Conservation (phyloP, 2,329 filamentous ascomycete species). For the Pseudogymnoascus pannorum region DNA sequence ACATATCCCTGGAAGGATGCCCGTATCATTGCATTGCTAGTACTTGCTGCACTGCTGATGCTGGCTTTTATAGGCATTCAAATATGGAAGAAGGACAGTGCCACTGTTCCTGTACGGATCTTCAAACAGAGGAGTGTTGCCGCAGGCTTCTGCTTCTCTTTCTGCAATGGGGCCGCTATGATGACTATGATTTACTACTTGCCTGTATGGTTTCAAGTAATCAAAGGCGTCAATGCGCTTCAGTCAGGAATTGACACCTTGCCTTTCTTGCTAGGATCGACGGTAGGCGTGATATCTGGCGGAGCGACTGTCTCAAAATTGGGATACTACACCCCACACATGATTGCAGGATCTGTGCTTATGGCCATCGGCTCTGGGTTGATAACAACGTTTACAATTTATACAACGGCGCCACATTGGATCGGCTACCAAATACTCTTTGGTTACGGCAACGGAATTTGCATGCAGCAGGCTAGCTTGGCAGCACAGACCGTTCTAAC, state of each 20-base stretch:
- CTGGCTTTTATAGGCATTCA: constrained; percentile 15
- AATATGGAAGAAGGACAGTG: constrained; percentile 14
- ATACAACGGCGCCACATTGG: constrained; percentile 31
- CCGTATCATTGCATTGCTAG: constrained; percentile 29
- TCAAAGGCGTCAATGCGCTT: constrained; percentile 33
- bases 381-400: constrained; percentile 30
- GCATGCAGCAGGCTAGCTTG: constrained; percentile 20
- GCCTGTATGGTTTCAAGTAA: constrained; percentile 40
- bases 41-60: constrained; percentile 19
- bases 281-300: constrained; percentile 24
- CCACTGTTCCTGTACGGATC: constrained; percentile 32
- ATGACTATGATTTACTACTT: constrained; percentile 31
- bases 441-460: constrained; percentile 9
- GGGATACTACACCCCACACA: constrained; percentile 24
- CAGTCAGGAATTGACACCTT: constrained; percentile 31
- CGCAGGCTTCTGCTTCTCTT: background rate
- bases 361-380: constrained; percentile 34
- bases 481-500: constrained; percentile 44
- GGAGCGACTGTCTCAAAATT: constrained; percentile 28
- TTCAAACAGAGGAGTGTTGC: constrained; percentile 29
- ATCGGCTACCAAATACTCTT: constrained; percentile 21
- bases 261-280: constrained; percentile 26
- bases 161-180: constrained; percentile 15
- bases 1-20: constrained; percentile 32
- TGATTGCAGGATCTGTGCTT: constrained; percentile 20